phyloP scores from a whole-genome alignment of 2,329 filamentous ascomycete species.

The Mollisia scopiformis region DNA sequence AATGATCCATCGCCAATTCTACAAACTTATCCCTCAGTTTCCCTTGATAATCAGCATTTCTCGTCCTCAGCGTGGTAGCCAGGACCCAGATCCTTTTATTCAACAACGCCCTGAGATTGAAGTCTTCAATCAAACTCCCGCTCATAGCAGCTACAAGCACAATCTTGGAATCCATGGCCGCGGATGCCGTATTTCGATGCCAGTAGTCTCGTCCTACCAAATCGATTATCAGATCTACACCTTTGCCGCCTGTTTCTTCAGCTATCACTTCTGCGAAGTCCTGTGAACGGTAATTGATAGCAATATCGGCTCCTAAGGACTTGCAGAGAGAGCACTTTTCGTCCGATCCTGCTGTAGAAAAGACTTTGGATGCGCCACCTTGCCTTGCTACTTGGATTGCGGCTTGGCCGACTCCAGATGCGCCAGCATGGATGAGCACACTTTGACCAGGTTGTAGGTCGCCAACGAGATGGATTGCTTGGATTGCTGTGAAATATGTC shows the following conservation, averaged over 20 bases:
- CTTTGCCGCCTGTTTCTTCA: background rate
- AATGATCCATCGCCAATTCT: background rate
- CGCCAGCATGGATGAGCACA: background rate
- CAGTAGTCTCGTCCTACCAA: background rate
- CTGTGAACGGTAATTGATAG: background rate
- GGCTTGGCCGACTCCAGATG: background rate
- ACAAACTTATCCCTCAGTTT: background rate
- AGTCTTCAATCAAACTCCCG: background rate
- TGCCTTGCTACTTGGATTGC: background rate
- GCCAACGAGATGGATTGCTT: background rate
- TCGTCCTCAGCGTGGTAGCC: background rate
- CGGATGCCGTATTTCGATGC: background rate
- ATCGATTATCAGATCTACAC: background rate
- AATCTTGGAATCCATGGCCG: background rate
- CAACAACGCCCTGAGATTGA: background rate
- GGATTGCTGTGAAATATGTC: background rate
- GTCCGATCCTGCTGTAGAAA: background rate
- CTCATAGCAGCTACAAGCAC: background rate
- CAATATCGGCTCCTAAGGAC: background rate
- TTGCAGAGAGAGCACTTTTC: background rate
- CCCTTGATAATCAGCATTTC: conserved; percentile 3
- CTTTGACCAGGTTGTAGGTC: background rate
- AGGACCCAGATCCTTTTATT: background rate
- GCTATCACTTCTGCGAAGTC: background rate
- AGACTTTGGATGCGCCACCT: background rate